Evolutionary conservation across 1,139 yeast species (phyloP), one percentile per base, ranked within the genome.

Genomic region (Pichia sp.): DNA sequence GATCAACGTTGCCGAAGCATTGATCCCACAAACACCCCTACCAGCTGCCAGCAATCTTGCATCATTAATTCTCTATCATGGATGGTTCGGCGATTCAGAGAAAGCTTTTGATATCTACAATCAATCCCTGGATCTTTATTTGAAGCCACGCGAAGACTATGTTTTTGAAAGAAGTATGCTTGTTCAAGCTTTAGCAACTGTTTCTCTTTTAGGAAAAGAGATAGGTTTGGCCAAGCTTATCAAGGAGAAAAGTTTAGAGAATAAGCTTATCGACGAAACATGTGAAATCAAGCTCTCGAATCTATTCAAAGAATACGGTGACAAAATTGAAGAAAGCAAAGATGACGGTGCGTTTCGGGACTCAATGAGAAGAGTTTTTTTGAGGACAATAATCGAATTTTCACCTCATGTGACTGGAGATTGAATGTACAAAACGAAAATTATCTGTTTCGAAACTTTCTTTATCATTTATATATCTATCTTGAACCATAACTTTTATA

Each of bases 161-260:
- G 60, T 77, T 28, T 73, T 82, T 0, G 70, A 75, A 2, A 68
- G 78, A 21, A 83, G 83, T 0, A 58, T 70, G 26, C 61, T 83
- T 22, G 76, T 84, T 0, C 83, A 83, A 58, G 69, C 85, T 1
- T 67, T 84, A 48, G 67, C 83, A 21, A 60, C 80, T 22, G 74
- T 80, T 1, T 72, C 70, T 50, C 66, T 85, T 37, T 69, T 74
- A 21, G 73, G 74, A 37, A 70, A 73, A 39, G 89, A 85, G 60
- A 65, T 87, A 40, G 83, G 80, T 52, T 77, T 85, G 64, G 88
- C 89, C 0, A 73, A 75, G 42, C 74, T 83, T 44, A 68, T 85
- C n/a, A 74, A 76, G 56, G 82, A 80, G 42, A 83, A 82, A 58
- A 80, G 85, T 1, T 62, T 73, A 3, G 74, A 71, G 42, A 75